Base-by-base conservation (phyloP, 2,329 filamentous ascomycete species). In the Daldinia eschscholtzii region DNA sequence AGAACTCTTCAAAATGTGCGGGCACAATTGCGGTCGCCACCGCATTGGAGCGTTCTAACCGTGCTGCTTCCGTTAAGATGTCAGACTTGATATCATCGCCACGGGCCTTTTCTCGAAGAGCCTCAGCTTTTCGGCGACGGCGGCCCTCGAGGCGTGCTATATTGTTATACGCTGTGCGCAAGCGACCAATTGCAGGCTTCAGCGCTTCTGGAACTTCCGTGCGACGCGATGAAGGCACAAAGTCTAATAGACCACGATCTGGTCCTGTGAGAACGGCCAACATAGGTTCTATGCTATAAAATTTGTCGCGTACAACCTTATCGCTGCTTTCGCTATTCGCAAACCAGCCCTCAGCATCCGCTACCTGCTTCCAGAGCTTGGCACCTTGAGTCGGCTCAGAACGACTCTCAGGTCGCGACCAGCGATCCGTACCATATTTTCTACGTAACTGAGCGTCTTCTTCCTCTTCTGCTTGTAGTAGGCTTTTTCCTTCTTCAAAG, bases 1-100 rank as follows among this genome's bases (percentile, higher is more conserved):
- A 98, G 53, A 98, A 91, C 60, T 90, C 88, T 76, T 99, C 96
- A 76, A 99, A 98, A 75, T 98, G 94, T 2, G 92, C 92, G 0
- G 95, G 91, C 57, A 93, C 92, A 58, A 99, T 91, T 10, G 90
- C 88, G 41, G 94, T 94, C 81, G 92, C 92, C 30, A 77, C 77
- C 0, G 94, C 93, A 70, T 93, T 95, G 65, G 92, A 91, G 52
- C 94, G 89, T 81, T 98, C 96, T 12, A 98, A 84, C 7, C 94
- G 89, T 39, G 92, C 91, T 2, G 94, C 91, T 83, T 98, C 94
- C 56, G 88, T 87, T 23, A 97, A 84, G 3, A 99, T 91, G 57
- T 94, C 93, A 0, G 89, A 87, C 75, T 94, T 94, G 74, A 98
- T 94, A 79, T 98, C 95, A 79, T 99, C 96, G 23, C 89, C 87